These are phyloP conservation scores for Acacia pycnantha DNA, from an alignment of 331 rosid genomes.

Conservation along the genomic window DNA sequence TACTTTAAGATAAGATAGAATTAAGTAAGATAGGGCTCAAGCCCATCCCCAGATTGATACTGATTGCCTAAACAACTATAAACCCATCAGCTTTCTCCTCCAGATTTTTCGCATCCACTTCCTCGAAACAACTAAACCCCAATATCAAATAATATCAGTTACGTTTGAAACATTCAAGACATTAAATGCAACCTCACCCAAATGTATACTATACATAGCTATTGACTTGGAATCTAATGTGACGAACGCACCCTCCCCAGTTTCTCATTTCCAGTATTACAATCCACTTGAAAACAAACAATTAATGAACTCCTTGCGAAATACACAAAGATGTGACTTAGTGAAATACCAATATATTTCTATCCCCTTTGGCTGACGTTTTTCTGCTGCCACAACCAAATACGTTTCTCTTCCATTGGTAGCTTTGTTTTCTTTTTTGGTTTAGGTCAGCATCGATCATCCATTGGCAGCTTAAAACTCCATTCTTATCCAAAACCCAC, in stretches of 20 bases:
- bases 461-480: neutral
- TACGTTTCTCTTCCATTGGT: neutral
- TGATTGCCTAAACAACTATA: neutral
- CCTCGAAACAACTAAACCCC: neutral
- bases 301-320: neutral
- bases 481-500: neutral
- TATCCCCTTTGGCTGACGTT: neutral
- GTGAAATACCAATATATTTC: neutral
- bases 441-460: neutral
- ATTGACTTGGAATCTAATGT: neutral
- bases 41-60: neutral
- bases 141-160: neutral
- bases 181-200: neutral
- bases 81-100: neutral
- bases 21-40: neutral
- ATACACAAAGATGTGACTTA: neutral
- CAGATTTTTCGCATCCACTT: neutral
- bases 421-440: neutral
- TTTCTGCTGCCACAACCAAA: neutral
- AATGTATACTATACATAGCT: neutral
- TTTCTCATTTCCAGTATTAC: neutral
- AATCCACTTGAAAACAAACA: neutral
- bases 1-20: neutral
- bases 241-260: neutral
- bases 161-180: neutral